A percentile compares a stretch with the other conserved stretches of the same genome.
These are phyloP conservation scores for Trichophyton verrucosum DNA, from an alignment of 2,329 filamentous ascomycete genomes.

Conservation along the genomic window DNA sequence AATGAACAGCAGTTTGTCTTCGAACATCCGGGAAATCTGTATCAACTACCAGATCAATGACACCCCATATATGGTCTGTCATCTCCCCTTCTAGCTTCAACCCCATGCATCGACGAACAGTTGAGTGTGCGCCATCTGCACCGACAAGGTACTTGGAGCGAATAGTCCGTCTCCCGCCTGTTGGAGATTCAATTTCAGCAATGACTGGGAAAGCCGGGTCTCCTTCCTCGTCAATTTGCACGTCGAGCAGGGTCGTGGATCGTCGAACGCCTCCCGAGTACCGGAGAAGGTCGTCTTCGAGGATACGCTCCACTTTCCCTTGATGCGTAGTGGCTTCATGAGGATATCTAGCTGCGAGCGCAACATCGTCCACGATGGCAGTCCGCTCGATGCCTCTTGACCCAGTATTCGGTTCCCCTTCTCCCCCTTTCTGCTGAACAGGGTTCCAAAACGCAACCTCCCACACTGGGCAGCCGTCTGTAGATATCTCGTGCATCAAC, in stretches of 20 bases:
- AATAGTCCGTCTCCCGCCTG: slow-evolving; percentile 28
- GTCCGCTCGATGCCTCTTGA: slow-evolving; percentile 9
- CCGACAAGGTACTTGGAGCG: slow-evolving; percentile 59
- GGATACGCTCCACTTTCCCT: slow-evolving; percentile 57
- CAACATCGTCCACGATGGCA: slow-evolving; percentile 8
- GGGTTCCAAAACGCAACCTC: slow-evolving; percentile 48
- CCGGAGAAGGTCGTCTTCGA: slow-evolving; percentile 53
- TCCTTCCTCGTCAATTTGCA: slow-evolving; percentile 41
- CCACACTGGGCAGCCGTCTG: slow-evolving; percentile 46
- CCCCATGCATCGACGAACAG: slow-evolving; percentile 45
- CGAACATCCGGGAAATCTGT: slow-evolving; percentile 70
- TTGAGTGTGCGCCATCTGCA: slow-evolving; percentile 57
- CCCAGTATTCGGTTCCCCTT: slow-evolving; percentile 23
- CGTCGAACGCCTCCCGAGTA: slow-evolving; percentile 47
- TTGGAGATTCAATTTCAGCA: slow-evolving; percentile 21
- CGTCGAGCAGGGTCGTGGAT: slow-evolving; percentile 52
- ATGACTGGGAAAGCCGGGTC: slow-evolving; percentile 32
- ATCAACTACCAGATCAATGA: slow-evolving; percentile 60
- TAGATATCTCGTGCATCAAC: slow-evolving; percentile 40
- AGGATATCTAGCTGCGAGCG: slow-evolving; percentile 37
- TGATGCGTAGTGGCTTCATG: slow-evolving; percentile 62
- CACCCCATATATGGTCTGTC: slow-evolving; percentile 60
- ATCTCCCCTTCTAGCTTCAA: slow-evolving; percentile 51
- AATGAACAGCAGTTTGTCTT: slow-evolving; percentile 68
- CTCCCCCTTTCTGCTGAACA: background rate